Percentiles rank a stretch among this genome's conserved stretches.
Conservation (phyloP, 2,329 filamentous ascomycete genomes). For the Cryphonectria carpinicola region DNA sequence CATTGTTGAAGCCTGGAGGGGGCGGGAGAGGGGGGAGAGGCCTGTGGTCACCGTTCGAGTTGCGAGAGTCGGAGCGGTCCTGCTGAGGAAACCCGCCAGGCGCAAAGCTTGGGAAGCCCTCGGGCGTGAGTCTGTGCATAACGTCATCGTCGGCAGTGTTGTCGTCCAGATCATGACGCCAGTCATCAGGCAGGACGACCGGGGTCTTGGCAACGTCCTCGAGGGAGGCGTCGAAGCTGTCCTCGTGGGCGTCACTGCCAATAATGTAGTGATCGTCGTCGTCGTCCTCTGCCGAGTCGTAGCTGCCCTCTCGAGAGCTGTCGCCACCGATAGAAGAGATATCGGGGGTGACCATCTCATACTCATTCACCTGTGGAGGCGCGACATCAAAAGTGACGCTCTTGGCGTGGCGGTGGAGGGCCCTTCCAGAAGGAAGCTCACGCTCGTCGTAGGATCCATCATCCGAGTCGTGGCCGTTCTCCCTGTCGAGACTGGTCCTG, state of each 20-base stretch:
- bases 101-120: slow-evolving; percentile 48
- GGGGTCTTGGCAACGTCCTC: slow-evolving; percentile 97
- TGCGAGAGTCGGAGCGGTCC: slow-evolving; percentile 71
- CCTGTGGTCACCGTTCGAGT: slow-evolving; percentile 79
- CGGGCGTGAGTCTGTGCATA: slow-evolving; percentile 70
- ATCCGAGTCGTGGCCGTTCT: slow-evolving; percentile 69
- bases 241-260: slow-evolving; percentile 69
- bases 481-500: slow-evolving; percentile 71
- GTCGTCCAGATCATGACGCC: slow-evolving; percentile 69
- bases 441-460: slow-evolving; percentile 63
- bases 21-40: slow-evolving; percentile 83
- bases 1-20: slow-evolving; percentile 48
- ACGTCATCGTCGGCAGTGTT: slow-evolving; percentile 65
- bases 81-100: slow-evolving; percentile 58
- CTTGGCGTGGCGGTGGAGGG: slow-evolving; percentile 84
- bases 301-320: slow-evolving; percentile 90
- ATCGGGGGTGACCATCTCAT: slow-evolving; percentile 96
- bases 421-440: slow-evolving; percentile 66
- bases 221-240: slow-evolving; percentile 93
- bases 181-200: slow-evolving; percentile 96
- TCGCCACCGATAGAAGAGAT: slow-evolving; percentile 90
- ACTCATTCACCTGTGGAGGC: slow-evolving; percentile 94
- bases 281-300: slow-evolving; percentile 79
- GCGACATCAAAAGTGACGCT: slow-evolving; percentile 96
- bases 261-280: slow-evolving; percentile 63